Conservation (phyloP, 306 rosid genomes). For the Rosa lucieae region DNA sequence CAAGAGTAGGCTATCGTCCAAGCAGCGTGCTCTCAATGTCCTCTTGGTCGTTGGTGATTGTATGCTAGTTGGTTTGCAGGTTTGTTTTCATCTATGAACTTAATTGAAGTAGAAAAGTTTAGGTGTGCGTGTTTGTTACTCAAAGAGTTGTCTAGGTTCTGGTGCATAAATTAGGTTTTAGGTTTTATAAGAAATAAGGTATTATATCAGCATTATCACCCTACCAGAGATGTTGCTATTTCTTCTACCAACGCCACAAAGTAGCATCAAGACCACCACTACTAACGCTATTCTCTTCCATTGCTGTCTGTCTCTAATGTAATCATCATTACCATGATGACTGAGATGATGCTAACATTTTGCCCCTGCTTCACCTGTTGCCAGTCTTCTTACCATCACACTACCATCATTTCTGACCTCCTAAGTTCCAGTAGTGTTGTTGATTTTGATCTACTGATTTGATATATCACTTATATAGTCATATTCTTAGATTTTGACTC, state of each 20-base stretch:
- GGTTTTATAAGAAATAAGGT: not conserved
- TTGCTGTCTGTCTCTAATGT: not conserved
- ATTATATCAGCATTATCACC: not conserved
- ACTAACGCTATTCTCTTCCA: not conserved
- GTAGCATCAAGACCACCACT: not conserved
- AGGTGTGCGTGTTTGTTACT: not conserved
- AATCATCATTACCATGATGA: not conserved
- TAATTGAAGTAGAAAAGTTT: not conserved
- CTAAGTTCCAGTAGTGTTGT: not conserved
- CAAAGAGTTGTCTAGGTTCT: not conserved
- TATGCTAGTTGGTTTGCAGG: slow-evolving; percentile 94
- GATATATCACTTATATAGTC: not conserved
- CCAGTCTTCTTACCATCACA: not conserved
- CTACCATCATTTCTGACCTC: not conserved
- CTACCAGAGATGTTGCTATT: not conserved
- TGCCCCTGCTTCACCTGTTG: not conserved
- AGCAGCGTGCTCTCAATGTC: slow-evolving; percentile 76
- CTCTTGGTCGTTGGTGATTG: slow-evolving; percentile 97
- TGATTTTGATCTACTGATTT: not conserved
- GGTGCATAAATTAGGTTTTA: not conserved
- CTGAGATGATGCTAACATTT: not conserved
- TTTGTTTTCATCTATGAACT: slow-evolving; percentile 31
- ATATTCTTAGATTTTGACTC: not conserved
- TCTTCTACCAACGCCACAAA: not conserved
- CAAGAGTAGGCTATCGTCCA: slow-evolving; percentile 71